Evolutionary conservation across 805 yeast genomes (phyloP).

Genomic region (Danielia reshetovae): DNA sequence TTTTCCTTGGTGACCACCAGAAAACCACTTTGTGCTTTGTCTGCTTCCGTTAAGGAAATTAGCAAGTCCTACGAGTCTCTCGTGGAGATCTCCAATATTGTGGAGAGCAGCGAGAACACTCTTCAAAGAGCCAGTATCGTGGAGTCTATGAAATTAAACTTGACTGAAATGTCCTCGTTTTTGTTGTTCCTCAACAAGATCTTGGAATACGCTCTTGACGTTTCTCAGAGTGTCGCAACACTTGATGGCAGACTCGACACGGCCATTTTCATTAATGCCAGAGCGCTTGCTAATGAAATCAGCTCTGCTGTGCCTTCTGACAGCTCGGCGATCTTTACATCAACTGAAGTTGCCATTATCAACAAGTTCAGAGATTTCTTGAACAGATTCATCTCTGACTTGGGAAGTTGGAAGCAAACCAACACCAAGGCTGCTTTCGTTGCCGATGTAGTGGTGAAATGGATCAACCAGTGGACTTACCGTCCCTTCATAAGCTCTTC

Average conservation of each 20-base stretch:
- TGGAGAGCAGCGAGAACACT: constrained; percentile 9
- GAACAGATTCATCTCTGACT: constrained; percentile 17
- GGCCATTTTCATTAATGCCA: constrained; percentile 8
- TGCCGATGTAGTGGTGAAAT: constrained; percentile 43
- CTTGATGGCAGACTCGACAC: constrained; percentile 5
- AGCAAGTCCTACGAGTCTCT: constrained; percentile 13
- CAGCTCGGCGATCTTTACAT: constrained; percentile 10
- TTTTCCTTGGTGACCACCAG: constrained; percentile 53
- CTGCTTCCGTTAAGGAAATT: constrained; percentile 16
- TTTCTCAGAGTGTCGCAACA: constrained; percentile 5
- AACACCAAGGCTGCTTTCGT: constrained; percentile 40
- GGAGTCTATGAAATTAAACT: constrained; percentile 16
- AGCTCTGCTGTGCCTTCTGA: constrained; percentile 3
- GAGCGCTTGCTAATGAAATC: constrained; percentile 1
- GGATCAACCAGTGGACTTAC: constrained; percentile 34
- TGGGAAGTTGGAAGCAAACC: constrained; percentile 32
- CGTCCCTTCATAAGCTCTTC: constrained; percentile 20
- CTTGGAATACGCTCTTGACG: constrained; percentile 11
- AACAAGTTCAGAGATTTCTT: constrained; percentile 18
- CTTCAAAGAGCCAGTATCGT: constrained; percentile 15
- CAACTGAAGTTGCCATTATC: constrained; percentile 16
- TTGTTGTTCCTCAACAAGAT: constrained; percentile 7
- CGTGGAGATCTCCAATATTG: constrained; percentile 5
- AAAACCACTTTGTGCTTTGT: constrained; percentile 39
- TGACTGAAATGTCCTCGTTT: constrained; percentile 12